Percentiles rank a stretch among this genome's conserved stretches.
phyloP scores from a whole-genome alignment of 2,329 filamentous ascomycete genomes.

The Cladophialophora psammophila region DNA sequence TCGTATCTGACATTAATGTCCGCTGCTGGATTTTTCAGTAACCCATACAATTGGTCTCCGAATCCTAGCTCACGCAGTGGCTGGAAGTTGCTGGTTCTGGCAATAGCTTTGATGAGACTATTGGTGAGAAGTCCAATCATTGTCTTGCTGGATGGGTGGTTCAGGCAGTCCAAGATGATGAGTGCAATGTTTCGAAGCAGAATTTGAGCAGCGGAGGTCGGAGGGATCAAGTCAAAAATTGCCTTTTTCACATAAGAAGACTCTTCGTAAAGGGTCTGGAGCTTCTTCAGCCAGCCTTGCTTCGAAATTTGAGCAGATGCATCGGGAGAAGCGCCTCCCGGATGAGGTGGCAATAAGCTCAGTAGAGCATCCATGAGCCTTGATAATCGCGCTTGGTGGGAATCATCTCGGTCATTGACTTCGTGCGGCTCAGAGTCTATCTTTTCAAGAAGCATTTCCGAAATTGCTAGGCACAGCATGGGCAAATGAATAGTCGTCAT shows the following conservation, averaged over 20 bases:
- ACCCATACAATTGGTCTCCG: conserved; percentile 20
- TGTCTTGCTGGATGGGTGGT: conserved; percentile 11
- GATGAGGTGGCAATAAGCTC: conserved; percentile 40
- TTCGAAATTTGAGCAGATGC: conserved; percentile 1
- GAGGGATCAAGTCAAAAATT: conserved; percentile 20
- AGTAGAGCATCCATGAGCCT: conserved; percentile 42
- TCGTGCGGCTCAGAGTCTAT: conserved; percentile 9
- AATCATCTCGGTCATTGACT: conserved; percentile 41
- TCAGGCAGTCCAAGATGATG: conserved; percentile 30
- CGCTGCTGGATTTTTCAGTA: not conserved
- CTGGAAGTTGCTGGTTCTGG: conserved; percentile 23
- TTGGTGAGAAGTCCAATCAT: conserved; percentile 22
- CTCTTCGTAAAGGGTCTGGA: conserved; percentile 23
- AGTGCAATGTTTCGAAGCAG: conserved; percentile 29
- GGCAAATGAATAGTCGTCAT: conserved; percentile 62
- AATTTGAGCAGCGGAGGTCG: conserved; percentile 22
- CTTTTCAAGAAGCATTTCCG: conserved; percentile 34
- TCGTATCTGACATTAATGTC: conserved; percentile 22
- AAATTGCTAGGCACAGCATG: conserved; percentile 34
- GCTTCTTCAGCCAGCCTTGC: conserved; percentile 25
- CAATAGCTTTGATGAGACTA: conserved; percentile 24
- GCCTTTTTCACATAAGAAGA: conserved; percentile 29
- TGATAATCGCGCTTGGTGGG: conserved; percentile 58
- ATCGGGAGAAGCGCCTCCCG: not conserved
- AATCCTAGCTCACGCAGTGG: conserved; percentile 23